Percentiles rank a stretch among this genome's conserved stretches.
Conservation (phyloP, 495 filamentous ascomycete genomes). For the Xylaria telfairii region DNA sequence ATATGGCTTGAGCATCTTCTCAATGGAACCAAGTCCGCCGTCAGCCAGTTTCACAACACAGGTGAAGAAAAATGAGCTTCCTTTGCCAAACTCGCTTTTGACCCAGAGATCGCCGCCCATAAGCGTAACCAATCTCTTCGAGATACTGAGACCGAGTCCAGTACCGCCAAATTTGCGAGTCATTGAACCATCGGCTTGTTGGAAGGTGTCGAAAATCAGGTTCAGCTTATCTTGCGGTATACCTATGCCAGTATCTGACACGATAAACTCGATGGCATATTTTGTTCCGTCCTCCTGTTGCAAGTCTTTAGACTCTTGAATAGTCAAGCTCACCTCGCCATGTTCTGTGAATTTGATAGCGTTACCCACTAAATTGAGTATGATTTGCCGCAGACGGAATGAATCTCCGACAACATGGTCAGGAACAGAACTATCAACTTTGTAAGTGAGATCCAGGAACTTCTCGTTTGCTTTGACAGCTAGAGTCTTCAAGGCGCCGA, state of each 20-base stretch:
- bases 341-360: conserved; percentile 97
- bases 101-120: conserved; percentile 99
- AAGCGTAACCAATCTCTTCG: conserved; percentile 90
- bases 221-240: conserved; percentile 96
- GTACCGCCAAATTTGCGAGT: conserved; percentile 97
- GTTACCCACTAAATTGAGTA: conserved; percentile 80
- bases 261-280: conserved; percentile 95
- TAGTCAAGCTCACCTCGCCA: conserved; percentile 94
- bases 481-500: conserved; percentile 96
- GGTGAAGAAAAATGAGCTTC: conserved; percentile 97
- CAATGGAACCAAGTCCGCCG: conserved; percentile 79
- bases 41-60: conserved; percentile 89
- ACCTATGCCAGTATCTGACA: conserved; percentile 96
- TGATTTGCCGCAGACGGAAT: conserved; percentile 95
- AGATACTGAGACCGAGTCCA: conserved; percentile 94
- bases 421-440: conserved; percentile 91
- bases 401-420: conserved; percentile 98
- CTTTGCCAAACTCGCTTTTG: conserved; percentile 88
- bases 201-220: conserved; percentile 99
- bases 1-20: conserved; percentile 86
- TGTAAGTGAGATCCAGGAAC: conserved; percentile 90
- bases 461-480: conserved; percentile 98
- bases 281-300: conserved; percentile 66
- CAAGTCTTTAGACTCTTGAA: conserved; percentile 75
- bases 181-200: conserved; percentile 97